A percentile compares a stretch with the other conserved stretches of the same genome.
These are phyloP conservation scores for Abelmoschus esculentus DNA, from an alignment of 345 rosid species.

Conservation along the genomic window DNA sequence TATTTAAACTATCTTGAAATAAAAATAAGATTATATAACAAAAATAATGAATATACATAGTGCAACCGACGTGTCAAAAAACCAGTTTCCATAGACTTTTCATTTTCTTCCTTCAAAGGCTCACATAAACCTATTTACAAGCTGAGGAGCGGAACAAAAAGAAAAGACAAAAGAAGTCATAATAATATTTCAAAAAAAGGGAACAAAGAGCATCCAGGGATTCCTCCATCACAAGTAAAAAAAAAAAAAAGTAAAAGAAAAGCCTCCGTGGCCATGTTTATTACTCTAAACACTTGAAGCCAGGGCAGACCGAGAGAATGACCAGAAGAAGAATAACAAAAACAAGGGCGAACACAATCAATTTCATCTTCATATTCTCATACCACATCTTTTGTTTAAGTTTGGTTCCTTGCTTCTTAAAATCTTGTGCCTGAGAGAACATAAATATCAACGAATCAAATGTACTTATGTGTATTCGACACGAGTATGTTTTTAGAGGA, in stretches of 20 bases:
- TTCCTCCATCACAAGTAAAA: constrained; percentile 16
- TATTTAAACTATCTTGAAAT: no score
- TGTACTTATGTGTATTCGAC: no score
- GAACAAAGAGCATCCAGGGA: neutral
- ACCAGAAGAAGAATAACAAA: constrained; percentile 57
- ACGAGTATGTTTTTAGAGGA: no score
- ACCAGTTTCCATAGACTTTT: no score
- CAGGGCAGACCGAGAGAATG: constrained; percentile 63
- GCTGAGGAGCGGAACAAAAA: neutral
- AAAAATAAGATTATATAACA: no score
- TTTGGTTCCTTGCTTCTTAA: constrained; percentile 87
- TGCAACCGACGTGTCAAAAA: no score
- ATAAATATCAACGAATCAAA: constrained; percentile 3
- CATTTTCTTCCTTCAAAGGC: no score
- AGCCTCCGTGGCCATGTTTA: neutral
- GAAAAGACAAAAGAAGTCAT: neutral
- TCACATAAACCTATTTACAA: no score
- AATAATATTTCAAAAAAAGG: neutral
- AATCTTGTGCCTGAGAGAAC: constrained; percentile 75
- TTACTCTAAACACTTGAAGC: constrained; percentile 56
- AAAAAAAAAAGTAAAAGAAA: constrained; percentile 4
- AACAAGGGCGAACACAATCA: constrained; percentile 64
- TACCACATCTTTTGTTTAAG: constrained; percentile 82
- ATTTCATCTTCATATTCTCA: constrained; percentile 91
- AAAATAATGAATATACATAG: no score